Evolutionary conservation across 2,329 filamentous ascomycete species (phyloP).

Genomic region (Talaromyces sp.): DNA sequence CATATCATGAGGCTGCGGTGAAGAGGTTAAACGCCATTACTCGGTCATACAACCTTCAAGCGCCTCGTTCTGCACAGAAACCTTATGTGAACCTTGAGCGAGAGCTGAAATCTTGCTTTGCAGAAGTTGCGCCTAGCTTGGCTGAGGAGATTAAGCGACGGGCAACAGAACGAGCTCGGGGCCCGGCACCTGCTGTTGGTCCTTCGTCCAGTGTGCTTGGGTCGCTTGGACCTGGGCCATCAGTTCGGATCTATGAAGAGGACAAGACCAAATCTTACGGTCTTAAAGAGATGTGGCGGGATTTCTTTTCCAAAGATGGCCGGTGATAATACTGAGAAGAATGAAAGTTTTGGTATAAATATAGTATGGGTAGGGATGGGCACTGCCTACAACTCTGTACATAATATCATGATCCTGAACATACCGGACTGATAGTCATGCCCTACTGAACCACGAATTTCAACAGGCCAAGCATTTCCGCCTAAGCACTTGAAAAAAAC

Average conservation of each 20-base stretch:
- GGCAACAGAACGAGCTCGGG: constrained; percentile 54
- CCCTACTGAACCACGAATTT: no score
- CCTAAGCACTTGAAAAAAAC: no score
- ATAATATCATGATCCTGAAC: no score
- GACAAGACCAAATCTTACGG: constrained; percentile 74
- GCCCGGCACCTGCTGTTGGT: constrained; percentile 31
- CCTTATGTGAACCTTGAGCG: constrained; percentile 84
- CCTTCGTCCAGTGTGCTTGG: constrained; percentile 61
- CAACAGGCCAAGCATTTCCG: no score
- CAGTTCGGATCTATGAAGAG: constrained; percentile 72
- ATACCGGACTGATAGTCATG: no score
- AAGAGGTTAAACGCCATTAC: constrained; percentile 77
- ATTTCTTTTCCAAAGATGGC: constrained; percentile 61
- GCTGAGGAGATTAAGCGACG: constrained; percentile 72
- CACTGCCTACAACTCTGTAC: no score
- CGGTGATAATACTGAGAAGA: no score
- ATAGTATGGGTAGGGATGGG: no score
- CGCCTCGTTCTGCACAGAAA: constrained; percentile 87
- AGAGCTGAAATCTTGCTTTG: constrained; percentile 79
- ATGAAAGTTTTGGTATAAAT: no score
- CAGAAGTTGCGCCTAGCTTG: constrained; percentile 79
- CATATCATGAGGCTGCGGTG: constrained; percentile 77
- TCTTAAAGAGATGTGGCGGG: constrained; percentile 85
- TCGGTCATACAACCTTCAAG: constrained; percentile 92
- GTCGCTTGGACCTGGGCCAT: constrained; percentile 53